Conservation (phyloP, 192 early-diverging fungal genomes). For the Chytriomyces confervae region DNA sequence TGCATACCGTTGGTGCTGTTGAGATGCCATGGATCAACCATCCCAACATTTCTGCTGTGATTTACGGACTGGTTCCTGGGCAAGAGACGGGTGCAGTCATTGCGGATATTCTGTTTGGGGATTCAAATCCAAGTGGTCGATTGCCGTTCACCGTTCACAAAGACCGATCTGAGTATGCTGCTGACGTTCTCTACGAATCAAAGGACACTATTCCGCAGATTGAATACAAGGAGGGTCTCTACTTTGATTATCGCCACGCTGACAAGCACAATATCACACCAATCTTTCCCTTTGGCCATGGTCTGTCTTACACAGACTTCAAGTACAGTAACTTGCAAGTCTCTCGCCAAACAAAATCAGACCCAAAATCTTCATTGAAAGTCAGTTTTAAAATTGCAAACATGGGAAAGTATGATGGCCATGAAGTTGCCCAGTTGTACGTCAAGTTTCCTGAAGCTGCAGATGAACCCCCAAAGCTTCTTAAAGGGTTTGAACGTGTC, state of each 20-base stretch:
- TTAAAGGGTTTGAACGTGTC: constrained; percentile 47
- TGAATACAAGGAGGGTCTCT: constrained; percentile 59
- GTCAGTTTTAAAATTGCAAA: constrained; percentile 50
- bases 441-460: constrained; percentile 42
- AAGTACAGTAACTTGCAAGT: constrained; percentile 48
- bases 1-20: constrained; percentile 64
- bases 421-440: constrained; percentile 58
- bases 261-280: constrained; percentile 56
- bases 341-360: not conserved
- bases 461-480: constrained; percentile 39
- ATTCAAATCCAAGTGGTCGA: constrained; percentile 69
- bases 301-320: constrained; percentile 70
- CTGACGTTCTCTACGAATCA: constrained; percentile 33
- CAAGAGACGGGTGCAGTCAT: constrained; percentile 72
- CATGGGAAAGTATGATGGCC: constrained; percentile 42
- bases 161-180: constrained; percentile 48
- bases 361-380: not conserved
- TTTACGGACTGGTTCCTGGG: constrained; percentile 65
- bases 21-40: constrained; percentile 65
- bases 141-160: constrained; percentile 69
- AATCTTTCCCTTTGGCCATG: constrained; percentile 63
- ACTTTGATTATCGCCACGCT: constrained; percentile 64
- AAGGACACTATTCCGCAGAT: constrained; percentile 35
- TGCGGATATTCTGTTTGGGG: constrained; percentile 70
- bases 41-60: constrained; percentile 65